Evolutionary conservation across 768 basidiomycete genomes (phyloP), one percentile per base, ranked within the genome.

Genomic region (Macrolepiota dolichaula): DNA sequence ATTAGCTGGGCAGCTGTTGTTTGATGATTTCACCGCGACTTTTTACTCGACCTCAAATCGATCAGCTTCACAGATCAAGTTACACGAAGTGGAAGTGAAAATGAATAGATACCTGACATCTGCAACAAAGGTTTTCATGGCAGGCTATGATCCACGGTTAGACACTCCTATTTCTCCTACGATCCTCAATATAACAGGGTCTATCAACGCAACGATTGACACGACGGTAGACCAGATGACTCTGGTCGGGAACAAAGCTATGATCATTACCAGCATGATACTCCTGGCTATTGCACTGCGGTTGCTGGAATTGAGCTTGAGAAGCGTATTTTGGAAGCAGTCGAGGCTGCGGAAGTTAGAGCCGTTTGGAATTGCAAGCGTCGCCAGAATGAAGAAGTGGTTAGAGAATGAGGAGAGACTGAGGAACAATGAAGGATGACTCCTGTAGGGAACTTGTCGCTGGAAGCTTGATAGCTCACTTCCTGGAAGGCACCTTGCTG

Each of bases 301-400:
- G n/a, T 32, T 57, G 13, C 35, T 57, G 27, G 36, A 57, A 44
- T 29, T 46, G 42, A 47, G 55, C 32, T 35, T 57, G n/a, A 44
- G 55, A n/a, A 57, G 55, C 12, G 40, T 57, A 17, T 57, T 57
- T 47, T 57, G 55, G 55, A 57, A 57, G 17, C 55, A 57, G 27
- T 57, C 55, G 42, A 46, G 55, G 32, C 19, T 57, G n/a, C 25
- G 55, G 46, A 29, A 29, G 32, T 19, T 57, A 29, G 55, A 57
- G 44, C 55, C 55, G 29, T 57, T 57, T 17, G 55, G 55, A n/a
- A 47, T 57, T 12, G 40, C 55, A 11, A 47, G 55, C 25, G 55
- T 57, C 32, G 55, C 29, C n/a, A 57, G 44, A 27, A 47, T 57
- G 19, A 24, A 57, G 19, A 57, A 57, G 15, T 53, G 52, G 52